Base-by-base conservation (phyloP, 2,329 filamentous ascomycete species). In the Cordyceps cicadae region DNA sequence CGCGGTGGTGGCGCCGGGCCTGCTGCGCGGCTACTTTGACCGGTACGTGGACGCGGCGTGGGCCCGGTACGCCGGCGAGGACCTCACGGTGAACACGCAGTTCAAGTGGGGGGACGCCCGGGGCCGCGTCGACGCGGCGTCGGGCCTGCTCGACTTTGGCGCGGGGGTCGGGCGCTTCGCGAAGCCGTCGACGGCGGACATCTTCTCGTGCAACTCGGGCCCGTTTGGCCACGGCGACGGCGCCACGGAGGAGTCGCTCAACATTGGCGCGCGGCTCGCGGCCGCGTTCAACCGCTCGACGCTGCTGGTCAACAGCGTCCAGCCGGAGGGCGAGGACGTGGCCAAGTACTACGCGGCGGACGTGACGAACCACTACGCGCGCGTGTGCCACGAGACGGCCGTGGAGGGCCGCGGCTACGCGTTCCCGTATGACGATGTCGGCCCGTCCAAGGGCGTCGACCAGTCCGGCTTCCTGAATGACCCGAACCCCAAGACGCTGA, bases 251-350 rank as follows among this genome's bases (percentile, higher is more conserved):
- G 73, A 78, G 67, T 77, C 80, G 69, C 81, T 83, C 62, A 85
- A 86, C 46, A 81, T 92, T 60, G 86, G 86, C 9, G 88, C 90
- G 0, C 80, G 90, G n/a, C 74, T 94, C 15, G 82, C 87, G 0
- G 89, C 90, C 1, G 88, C 87, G 0, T 83, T 93, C 67, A 91
- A 92, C 73, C 81, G 90, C 24, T 86, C 82, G 39, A 92, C 87
- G 12, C 73, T 94, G 63, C 72, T 89, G 54, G 68, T 72, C 21
- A 74, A 81, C 66, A 58, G 70, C n/a, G 66, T 68, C 64, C 84
- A 82, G 73, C 85, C 82, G 15, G 76, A 81, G 59, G 75, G 76
- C 55, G 81, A 83, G 68, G 63, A 67, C 0, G 72, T 79, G 2
- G 69, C 68, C 6, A 70, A 68, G 9, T 88, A 86, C 69, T 88